These are phyloP conservation scores for Neofusicoccum umdonicola DNA, from an alignment of 2,329 filamentous ascomycete genomes.

Conservation along the genomic window DNA sequence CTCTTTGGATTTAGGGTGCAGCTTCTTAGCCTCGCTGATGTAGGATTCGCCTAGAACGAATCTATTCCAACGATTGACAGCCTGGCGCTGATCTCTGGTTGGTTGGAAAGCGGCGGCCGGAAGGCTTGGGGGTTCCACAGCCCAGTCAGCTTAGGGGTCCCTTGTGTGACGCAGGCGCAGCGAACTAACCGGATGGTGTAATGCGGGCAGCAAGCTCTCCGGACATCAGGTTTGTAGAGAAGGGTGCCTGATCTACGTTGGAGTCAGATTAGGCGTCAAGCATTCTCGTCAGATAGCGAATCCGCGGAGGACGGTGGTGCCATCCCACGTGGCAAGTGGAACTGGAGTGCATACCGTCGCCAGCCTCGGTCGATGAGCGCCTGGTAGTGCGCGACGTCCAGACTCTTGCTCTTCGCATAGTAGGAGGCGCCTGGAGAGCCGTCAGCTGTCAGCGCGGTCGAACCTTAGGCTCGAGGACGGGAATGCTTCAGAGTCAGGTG, in stretches of 20 bases:
- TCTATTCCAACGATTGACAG: slow-evolving; percentile 73
- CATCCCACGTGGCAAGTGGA: slow-evolving; percentile 16
- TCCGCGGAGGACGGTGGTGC: not conserved
- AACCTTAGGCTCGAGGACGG: not conserved
- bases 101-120: slow-evolving; percentile 65
- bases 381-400: slow-evolving; percentile 69
- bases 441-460: not conserved
- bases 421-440: slow-evolving; percentile 64
- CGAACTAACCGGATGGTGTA: slow-evolving; percentile 65
- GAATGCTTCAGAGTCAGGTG: not conserved
- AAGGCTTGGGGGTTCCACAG: slow-evolving; percentile 46
- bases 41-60: slow-evolving; percentile 69
- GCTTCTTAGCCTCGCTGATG: slow-evolving; percentile 59
- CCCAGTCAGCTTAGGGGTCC: not conserved
- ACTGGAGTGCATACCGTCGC: slow-evolving; percentile 60
- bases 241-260: slow-evolving; percentile 52
- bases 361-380: slow-evolving; percentile 70
- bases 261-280: slow-evolving; percentile 9
- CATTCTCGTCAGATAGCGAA: not conserved
- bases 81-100: slow-evolving; percentile 70
- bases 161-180: not conserved
- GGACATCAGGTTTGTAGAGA: slow-evolving; percentile 76
- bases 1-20: slow-evolving; percentile 66
- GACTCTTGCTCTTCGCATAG: slow-evolving; percentile 61
- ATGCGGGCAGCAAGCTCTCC: slow-evolving; percentile 83